Evolutionary conservation across 768 basidiomycete genomes (phyloP), one percentile per base, ranked within the genome.

Genomic region (Rhodotorula toruloides): DNA sequence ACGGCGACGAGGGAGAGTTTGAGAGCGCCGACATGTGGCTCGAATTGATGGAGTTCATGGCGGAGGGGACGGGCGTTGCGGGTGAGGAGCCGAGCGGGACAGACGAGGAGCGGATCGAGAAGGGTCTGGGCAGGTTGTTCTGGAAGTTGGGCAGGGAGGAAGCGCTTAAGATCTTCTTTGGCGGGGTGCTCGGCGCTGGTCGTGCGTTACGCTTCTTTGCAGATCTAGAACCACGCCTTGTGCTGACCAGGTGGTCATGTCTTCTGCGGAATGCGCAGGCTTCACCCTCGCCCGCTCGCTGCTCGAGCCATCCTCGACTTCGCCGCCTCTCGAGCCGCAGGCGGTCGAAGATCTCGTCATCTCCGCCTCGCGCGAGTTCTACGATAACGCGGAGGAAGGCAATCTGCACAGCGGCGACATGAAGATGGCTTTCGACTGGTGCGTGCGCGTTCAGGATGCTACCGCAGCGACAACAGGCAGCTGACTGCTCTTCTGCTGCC

Each of bases 341-440:
- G 71, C 80, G 32, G 76, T 79, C 31, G 92, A 97, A 77, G 84
- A 86, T 39, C 84, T 94, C 19, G 91, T 90, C 71, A 79, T 99
- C 27, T 76, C 84, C 2, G 85, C 85, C 48, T 91, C 90, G 6
- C 83, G 85, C 53, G 96, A 98, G 79, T 85, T 96, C 67, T 99
- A 98, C 77, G 91, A 97, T 76, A 97, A 97, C 73, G 89, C 96
- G 4, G 86, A 83, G 68, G 88, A 86, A 1, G 96, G 91, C 10
- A 99, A 97, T 74, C 87, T 91, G 76, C 89, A 90, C 72, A 82
- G 84, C 43, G 93, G 94, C 8, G 91, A 94, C 57, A 97, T 99
- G 93, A 94, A 91, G 76, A 81, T 91, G 54, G 96, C 96, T 2
- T 93, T 93, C 77, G 90, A 94, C 63, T 98, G 96, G 94, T 96